phyloP scores from a whole-genome alignment of 2,329 filamentous ascomycete genomes.

The Neofusicoccum umdonicola region DNA sequence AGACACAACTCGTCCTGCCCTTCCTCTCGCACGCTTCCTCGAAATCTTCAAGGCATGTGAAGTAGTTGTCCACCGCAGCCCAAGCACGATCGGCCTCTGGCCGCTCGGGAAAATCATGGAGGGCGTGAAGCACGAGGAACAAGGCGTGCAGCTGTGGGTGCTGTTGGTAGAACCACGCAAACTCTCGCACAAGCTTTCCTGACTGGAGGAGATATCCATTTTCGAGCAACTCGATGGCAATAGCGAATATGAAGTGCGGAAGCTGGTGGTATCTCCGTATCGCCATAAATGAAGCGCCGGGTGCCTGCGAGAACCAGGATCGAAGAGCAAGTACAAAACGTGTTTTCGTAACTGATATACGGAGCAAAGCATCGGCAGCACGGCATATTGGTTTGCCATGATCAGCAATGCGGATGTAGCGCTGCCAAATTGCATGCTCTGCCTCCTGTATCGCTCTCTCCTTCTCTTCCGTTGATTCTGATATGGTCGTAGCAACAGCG shows the following conservation, averaged over 20 bases:
- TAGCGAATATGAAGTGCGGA: not conserved
- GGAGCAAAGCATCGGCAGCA: not conserved
- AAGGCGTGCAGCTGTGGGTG: conserved; percentile 5
- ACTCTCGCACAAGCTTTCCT: not conserved
- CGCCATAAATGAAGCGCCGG: not conserved
- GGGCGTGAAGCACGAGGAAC: not conserved
- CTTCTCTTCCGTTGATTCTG: not conserved
- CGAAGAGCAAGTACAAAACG: not conserved
- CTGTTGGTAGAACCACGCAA: conserved; percentile 2
- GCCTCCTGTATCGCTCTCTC: not conserved
- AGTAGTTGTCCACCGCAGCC: not conserved
- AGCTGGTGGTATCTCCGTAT: not conserved
- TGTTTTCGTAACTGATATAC: not conserved
- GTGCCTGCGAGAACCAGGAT: not conserved
- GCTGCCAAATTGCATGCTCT: not conserved
- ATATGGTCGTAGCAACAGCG: not conserved
- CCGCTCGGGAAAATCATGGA: not conserved
- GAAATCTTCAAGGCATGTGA: not conserved
- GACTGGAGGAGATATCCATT: not conserved
- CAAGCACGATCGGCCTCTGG: not conserved
- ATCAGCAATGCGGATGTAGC: not conserved
- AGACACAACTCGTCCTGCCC: not conserved
- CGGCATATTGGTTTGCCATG: not conserved
- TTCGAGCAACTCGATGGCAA: not conserved
- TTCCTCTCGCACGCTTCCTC: not conserved